These are phyloP conservation scores for Corylus americana DNA, from an alignment of 306 rosid species.

Conservation along the genomic window DNA sequence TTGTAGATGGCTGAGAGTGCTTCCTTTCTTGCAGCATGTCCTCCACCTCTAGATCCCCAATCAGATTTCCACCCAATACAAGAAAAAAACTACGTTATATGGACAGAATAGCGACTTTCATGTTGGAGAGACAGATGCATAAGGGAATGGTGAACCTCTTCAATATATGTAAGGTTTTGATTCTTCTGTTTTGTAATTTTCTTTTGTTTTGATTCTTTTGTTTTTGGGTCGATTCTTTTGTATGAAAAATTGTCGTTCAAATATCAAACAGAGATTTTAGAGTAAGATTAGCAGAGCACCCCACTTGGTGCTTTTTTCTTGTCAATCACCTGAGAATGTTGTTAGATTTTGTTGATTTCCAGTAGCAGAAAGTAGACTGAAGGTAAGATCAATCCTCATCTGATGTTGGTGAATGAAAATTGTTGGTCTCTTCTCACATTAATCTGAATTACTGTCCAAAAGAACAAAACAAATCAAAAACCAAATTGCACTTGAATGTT, in stretches of 20 bases:
- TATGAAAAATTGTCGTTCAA: conserved; percentile 51
- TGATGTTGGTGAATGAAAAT: background rate
- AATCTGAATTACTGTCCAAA: background rate
- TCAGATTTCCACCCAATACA: conserved; percentile 24
- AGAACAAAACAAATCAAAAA: background rate
- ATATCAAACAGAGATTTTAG: conserved; percentile 25
- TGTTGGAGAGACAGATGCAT: conserved; percentile 13
- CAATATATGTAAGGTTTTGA: conserved; percentile 32
- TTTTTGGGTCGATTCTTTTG: conserved; percentile 67
- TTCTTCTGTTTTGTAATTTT: conserved; percentile 38
- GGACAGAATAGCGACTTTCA: conserved; percentile 18
- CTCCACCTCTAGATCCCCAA: conserved; percentile 16
- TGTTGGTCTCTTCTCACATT: background rate
- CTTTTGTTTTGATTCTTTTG: conserved; percentile 38
- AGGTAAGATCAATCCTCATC: background rate
- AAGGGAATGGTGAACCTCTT: conserved; percentile 25
- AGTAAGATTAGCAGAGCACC: conserved; percentile 14
- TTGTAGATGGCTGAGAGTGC: conserved; percentile 25
- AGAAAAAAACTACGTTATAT: conserved; percentile 14
- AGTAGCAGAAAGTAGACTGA: background rate
- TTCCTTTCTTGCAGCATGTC: conserved; percentile 13
- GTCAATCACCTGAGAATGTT: background rate
- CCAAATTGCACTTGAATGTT: background rate
- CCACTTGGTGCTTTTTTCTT: conserved; percentile 9
- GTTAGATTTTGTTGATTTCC: background rate